phyloP scores from a whole-genome alignment of 1,284 basidiomycete genomes.

The Mycosarcoma maydis region DNA sequence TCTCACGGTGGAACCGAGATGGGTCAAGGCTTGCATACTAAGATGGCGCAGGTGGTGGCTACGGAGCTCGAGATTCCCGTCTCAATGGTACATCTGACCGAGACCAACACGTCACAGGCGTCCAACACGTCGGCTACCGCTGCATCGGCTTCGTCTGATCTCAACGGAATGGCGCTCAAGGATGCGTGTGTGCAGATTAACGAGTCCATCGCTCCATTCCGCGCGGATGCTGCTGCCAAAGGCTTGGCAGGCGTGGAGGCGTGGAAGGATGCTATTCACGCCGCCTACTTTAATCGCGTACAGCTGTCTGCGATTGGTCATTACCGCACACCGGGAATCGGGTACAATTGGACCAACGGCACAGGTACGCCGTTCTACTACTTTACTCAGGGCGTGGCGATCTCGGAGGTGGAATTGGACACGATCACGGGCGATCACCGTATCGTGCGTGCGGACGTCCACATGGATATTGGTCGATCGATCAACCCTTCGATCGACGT shows the following conservation, averaged over 20 bases:
- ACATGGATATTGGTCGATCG: constrained; percentile 67
- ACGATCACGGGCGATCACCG: constrained; percentile 65
- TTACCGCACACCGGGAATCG: constrained; percentile 66
- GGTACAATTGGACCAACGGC: constrained; percentile 64
- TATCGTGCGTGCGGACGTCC: constrained; percentile 58
- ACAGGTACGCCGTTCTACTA: constrained; percentile 63
- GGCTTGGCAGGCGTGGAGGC: constrained; percentile 41
- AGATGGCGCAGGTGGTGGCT: constrained; percentile 67
- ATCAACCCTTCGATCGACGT: constrained; percentile 68
- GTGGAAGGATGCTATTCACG: constrained; percentile 58
- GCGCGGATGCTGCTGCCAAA: constrained; percentile 28
- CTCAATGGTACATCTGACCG: constrained; percentile 54
- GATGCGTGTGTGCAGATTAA: constrained; percentile 68
- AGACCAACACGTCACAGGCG: constrained; percentile 65
- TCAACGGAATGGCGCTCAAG: constrained; percentile 63
- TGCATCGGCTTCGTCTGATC: constrained; percentile 50
- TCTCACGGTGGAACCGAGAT: constrained; percentile 67
- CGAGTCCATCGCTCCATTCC: constrained; percentile 54
- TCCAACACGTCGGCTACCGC: constrained; percentile 67
- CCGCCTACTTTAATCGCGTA: constrained; percentile 66
- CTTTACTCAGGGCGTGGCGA: constrained; percentile 62
- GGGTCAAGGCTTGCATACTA: constrained; percentile 64
- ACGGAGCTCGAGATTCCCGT: constrained; percentile 65
- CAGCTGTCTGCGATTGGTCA: constrained; percentile 65
- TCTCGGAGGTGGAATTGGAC: constrained; percentile 67